These are phyloP conservation scores for Lecanoromycetidae sp. DNA, from an alignment of 2,329 filamentous ascomycete genomes.

Conservation along the genomic window DNA sequence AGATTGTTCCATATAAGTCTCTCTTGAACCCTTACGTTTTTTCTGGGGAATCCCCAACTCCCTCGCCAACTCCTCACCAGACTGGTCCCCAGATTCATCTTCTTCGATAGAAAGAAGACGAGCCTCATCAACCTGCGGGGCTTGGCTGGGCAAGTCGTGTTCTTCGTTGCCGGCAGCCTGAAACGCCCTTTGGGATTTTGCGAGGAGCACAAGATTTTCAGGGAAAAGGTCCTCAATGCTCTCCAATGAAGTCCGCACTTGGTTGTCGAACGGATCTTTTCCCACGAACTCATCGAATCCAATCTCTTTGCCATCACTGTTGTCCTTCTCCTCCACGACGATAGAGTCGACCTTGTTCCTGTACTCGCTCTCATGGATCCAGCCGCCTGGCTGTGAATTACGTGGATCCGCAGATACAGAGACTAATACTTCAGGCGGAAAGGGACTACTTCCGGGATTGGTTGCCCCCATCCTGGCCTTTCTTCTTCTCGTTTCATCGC, in stretches of 20 bases:
- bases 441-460: conserved; percentile 58
- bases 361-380: conserved; percentile 88
- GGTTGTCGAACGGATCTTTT: conserved; percentile 39
- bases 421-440: conserved; percentile 66
- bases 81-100: conserved; percentile 30
- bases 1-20: neutral
- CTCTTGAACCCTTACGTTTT: conserved; percentile 13
- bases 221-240: conserved; percentile 82
- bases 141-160: conserved; percentile 15
- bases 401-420: conserved; percentile 80
- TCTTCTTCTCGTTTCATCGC: conserved; percentile 70
- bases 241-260: conserved; percentile 64
- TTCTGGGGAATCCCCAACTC: conserved; percentile 25
- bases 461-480: conserved; percentile 57
- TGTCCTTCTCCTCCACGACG: conserved; percentile 49
- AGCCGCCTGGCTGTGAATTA: conserved; percentile 59
- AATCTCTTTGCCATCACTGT: conserved; percentile 33
- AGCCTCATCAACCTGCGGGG: conserved; percentile 52
- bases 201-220: conserved; percentile 38
- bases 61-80: conserved; percentile 31
- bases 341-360: conserved; percentile 51
- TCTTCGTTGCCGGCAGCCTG: conserved; percentile 12
- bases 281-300: conserved; percentile 57
- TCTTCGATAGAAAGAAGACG: conserved; percentile 40
- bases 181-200: conserved; percentile 10